phyloP scores from a whole-genome alignment of 495 filamentous ascomycete species.

The Tuber indicum region DNA sequence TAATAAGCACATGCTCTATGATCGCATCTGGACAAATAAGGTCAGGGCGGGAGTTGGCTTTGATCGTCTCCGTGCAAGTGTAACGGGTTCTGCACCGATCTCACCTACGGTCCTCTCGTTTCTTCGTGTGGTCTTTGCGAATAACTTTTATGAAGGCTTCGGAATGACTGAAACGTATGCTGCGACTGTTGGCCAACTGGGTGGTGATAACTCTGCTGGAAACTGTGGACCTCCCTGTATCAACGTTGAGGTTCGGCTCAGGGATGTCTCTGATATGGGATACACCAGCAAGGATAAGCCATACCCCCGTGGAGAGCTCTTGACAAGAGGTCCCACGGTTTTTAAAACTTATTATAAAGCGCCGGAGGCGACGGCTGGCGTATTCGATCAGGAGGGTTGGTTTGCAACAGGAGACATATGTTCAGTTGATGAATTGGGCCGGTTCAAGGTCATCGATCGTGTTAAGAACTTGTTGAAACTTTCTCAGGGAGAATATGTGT shows the following conservation, averaged over 20 bases:
- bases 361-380: constrained; percentile 74
- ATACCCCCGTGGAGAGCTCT: constrained; percentile 83
- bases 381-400: constrained; percentile 84
- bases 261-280: constrained; percentile 90
- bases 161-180: constrained; percentile 96
- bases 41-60: constrained; percentile 74
- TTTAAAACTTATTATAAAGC: constrained; percentile 88
- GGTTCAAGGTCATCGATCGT: constrained; percentile 89
- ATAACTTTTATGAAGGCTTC: constrained; percentile 81
- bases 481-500: constrained; percentile 96
- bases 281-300: constrained; percentile 87
- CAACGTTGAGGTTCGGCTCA: constrained; percentile 67
- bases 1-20: constrained; percentile 79
- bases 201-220: constrained; percentile 63
- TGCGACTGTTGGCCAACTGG: constrained; percentile 59
- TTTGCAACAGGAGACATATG: constrained; percentile 93
- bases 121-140: constrained; percentile 73
- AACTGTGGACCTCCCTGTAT: constrained; percentile 72
- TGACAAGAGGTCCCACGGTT: constrained; percentile 68
- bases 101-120: constrained; percentile 83
- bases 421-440: constrained; percentile 71
- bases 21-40: constrained; percentile 89
- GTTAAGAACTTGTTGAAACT: constrained; percentile 98
- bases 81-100: constrained; percentile 84
- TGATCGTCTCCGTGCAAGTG: constrained; percentile 64